Percentiles rank a stretch among this genome's conserved stretches.
These are phyloP conservation scores for Drechmeria coniospora DNA, from an alignment of 2,329 filamentous ascomycete genomes.

Conservation along the genomic window DNA sequence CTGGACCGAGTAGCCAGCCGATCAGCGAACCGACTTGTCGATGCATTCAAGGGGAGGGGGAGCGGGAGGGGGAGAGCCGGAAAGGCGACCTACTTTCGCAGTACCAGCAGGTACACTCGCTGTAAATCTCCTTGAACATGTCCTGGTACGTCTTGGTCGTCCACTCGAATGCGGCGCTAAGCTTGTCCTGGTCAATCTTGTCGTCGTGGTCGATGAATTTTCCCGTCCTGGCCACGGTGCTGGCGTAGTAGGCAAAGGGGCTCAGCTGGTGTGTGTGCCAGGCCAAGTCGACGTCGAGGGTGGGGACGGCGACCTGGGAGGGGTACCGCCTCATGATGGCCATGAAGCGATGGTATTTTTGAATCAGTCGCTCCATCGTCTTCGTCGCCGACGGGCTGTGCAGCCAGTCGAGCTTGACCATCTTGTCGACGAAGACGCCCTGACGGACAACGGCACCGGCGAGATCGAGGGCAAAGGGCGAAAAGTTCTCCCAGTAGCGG, in stretches of 20 bases:
- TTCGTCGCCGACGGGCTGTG: conserved; percentile 49
- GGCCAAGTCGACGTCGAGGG: conserved; percentile 57
- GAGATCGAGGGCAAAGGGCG: conserved; percentile 49
- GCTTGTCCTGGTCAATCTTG: conserved; percentile 54
- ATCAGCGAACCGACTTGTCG: neutral
- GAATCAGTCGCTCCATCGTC: conserved; percentile 49
- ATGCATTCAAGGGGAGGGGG: neutral
- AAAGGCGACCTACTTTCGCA: conserved; percentile 35
- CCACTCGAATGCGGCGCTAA: conserved; percentile 52
- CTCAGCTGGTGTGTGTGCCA: conserved; percentile 73
- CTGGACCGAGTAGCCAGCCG: neutral
- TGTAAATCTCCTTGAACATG: conserved; percentile 49
- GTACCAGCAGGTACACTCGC: conserved; percentile 66
- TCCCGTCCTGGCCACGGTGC: conserved; percentile 28
- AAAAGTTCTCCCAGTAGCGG: conserved; percentile 54
- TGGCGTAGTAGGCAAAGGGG: conserved; percentile 45
- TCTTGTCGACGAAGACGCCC: conserved; percentile 53
- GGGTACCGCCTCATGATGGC: conserved; percentile 36
- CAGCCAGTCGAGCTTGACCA: conserved; percentile 64
- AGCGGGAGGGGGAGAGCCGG: neutral
- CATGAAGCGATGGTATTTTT: conserved; percentile 52
- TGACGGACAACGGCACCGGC: conserved; percentile 51
- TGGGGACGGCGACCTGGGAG: conserved; percentile 43
- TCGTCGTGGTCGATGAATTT: conserved; percentile 71
- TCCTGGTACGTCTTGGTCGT: conserved; percentile 54